Base-by-base conservation (phyloP, 306 rosid species). In the Geum urbanum region DNA sequence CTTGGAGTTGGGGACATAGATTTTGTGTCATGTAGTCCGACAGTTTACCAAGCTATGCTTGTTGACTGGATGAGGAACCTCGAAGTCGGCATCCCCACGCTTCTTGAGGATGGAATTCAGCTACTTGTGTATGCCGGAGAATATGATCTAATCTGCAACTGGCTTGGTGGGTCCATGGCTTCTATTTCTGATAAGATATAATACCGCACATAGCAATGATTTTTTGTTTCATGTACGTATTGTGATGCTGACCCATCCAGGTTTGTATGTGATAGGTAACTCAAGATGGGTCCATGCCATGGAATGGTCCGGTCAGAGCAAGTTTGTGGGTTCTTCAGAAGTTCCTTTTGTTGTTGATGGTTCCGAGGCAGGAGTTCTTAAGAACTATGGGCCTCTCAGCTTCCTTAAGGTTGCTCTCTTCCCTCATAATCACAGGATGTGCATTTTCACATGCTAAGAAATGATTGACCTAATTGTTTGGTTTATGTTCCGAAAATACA, bases 211-310 rank as follows among this genome's bases (percentile, higher is more conserved):
- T 39, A 0, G 46, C 20, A 61, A 51, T 47, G 37, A 32, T 32
- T 32, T 32, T 32, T 32, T 32, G 22, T 68, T 32, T 27, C 48
- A 9, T 55, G 2, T 27, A 35, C 24, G 3, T 69, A 13, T 18
- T 56, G 45, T 48, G 8, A 69, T 64, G 51, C 63, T 69, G 22
- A 53, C 75, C 40, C 11, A 45, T 47, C 56, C 60, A 46, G 72
- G 81, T 81, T 18, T 73, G 63, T 39, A 75, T 62, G 78, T 4
- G 68, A 39, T 77, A 94, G 99, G 99, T 71, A 94, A 94, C 78
- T 94, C 99, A 69, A 94, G 92, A 69, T 94, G 99, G 97, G 99
- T 91, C 76, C 92, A 88, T 72, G 92, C 96, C 50, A 91, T 94
- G 99, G 84, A 86, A 81, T 94, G 99, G 97, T 83, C 99, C 35